Evolutionary conservation across 2,329 filamentous ascomycete species (phyloP), one percentile per base, ranked within the genome.

Genomic region (Aaosphaeria pasadenensis): DNA sequence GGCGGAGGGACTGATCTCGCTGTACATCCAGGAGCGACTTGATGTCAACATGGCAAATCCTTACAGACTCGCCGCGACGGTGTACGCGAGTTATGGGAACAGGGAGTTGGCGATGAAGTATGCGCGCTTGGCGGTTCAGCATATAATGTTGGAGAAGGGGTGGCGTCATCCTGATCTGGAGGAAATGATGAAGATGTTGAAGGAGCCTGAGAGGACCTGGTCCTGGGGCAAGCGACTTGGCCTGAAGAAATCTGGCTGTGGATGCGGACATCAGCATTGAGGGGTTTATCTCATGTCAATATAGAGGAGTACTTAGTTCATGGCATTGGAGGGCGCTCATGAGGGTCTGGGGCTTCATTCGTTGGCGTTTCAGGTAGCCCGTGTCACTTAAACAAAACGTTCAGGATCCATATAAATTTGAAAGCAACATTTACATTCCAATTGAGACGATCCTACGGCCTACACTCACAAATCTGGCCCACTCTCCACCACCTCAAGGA

Each of bases 31-130:
- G 49, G 70, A 74, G 56, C 52, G 66, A 1, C 53, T 75, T 9
- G 58, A 65, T 30, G 64, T 63, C 6, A 69, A 66, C 38, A 58
- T 73, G 4, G 65, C 66, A 0, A 60, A 58, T 5, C 66, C 70
- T 7, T 75, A 74, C 47, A 69, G 68, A 44, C 57, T 67, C 39
- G 71, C 71, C 0, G 71, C 71, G 1, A 58, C 74, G 52, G 65
- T 58, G 33, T 73, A 72, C 45, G 69, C 66, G 29, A 62, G 67
- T 43, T 65, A 71, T 44, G 55, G 66, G 35, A 53, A 60, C 44
- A 54, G 46, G 46, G 66, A 53, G 45, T 58, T 58, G 42, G 65
- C 66, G 7, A 52, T 66, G 13, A 56, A 52, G 51, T 69, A 65
- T 49, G 66, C 66, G 38, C 43, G 60, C 29, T 39, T 66, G 43